phyloP scores from a whole-genome alignment of 306 rosid genomes.

The Fagus sylvatica region DNA sequence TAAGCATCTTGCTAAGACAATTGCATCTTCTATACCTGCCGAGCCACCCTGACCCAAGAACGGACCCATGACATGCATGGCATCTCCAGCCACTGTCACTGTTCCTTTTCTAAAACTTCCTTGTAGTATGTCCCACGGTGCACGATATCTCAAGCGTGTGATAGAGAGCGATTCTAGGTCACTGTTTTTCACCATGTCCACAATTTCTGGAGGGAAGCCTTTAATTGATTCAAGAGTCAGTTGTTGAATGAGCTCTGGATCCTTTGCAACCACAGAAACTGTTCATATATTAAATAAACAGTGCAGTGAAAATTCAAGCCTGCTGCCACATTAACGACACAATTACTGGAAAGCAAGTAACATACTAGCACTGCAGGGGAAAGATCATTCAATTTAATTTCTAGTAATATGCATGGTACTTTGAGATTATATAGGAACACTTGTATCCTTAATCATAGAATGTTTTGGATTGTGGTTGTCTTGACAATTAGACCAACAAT shows the following conservation, averaged over 20 bases:
- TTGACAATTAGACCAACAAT: too few relatives aligned
- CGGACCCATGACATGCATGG: constrained; percentile 68
- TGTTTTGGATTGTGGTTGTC: too few relatives aligned
- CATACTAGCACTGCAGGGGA: background rate
- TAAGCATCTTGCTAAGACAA: constrained; percentile 51
- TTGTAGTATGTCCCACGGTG: constrained; percentile 44
- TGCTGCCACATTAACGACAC: background rate
- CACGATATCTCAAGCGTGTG: constrained; percentile 38
- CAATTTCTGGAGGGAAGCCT: constrained; percentile 28
- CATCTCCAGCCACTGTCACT: constrained; percentile 63
- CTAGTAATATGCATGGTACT: too few relatives aligned
- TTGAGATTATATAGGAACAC: too few relatives aligned
- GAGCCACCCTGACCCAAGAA: constrained; percentile 70
- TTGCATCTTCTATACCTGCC: constrained; percentile 51
- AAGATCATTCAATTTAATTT: background rate
- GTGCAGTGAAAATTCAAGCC: background rate
- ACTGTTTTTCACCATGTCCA: constrained; percentile 41
- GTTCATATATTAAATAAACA: background rate
- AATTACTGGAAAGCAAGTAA: background rate
- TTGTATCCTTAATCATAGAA: too few relatives aligned
- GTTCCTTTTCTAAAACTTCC: constrained; percentile 39
- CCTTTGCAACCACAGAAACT: constrained; percentile 38
- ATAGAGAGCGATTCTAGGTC: constrained; percentile 34
- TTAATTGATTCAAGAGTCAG: constrained; percentile 31
- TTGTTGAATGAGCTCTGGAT: constrained; percentile 33